Conservation (phyloP, 331 rosid species). For the Pyrus hybrid region DNA sequence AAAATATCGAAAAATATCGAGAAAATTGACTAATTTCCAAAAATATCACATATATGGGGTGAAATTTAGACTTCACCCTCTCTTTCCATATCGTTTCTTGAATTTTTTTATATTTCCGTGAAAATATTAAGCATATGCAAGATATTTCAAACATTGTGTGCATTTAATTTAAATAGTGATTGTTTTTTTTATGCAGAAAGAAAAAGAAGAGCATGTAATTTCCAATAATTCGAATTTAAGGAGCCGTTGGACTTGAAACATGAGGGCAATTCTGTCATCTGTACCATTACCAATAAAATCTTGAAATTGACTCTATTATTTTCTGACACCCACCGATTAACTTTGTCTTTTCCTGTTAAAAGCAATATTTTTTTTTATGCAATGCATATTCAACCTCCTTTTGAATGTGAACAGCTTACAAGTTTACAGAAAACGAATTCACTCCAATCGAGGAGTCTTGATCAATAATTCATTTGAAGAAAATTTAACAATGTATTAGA, state of each 20-base stretch:
- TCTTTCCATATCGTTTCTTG: no score
- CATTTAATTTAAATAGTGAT: not conserved
- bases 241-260: conserved; percentile 39
- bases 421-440: no score
- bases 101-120: no score
- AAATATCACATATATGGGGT: no score
- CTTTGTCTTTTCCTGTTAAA: not conserved
- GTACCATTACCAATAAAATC: conserved; percentile 12
- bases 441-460: no score
- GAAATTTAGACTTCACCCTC: no score
- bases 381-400: not conserved
- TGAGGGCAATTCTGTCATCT: conserved; percentile 36
- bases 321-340: conserved; percentile 5
- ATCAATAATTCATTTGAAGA: no score
- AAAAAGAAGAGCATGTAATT: not conserved
- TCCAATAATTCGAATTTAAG: conserved; percentile 29
- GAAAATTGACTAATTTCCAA: rapidly evolving
- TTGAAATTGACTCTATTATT: not conserved
- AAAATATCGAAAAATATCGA: no score
- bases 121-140: no score
- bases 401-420: no score
- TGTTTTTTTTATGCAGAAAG: not conserved
- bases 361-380: not conserved
- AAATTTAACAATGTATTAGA: no score
- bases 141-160: no score